These are phyloP conservation scores for Cyberlindnera lachancei DNA, from an alignment of 805 yeast species.

Conservation along the genomic window DNA sequence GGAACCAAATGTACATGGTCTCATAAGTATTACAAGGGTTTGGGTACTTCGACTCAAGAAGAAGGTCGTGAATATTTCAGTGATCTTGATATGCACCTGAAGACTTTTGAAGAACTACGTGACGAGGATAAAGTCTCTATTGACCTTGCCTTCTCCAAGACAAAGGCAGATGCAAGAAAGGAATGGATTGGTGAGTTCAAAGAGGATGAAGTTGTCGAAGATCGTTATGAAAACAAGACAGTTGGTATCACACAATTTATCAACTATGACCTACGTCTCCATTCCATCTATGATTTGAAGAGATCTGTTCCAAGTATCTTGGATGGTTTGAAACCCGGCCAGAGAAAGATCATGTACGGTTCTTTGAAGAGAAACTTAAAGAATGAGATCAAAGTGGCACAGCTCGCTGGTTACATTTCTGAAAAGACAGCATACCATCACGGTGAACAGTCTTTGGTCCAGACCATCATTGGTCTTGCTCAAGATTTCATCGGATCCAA, in stretches of 20 bases:
- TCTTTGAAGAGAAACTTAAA: conserved; percentile 75
- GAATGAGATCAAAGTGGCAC: conserved; percentile 81
- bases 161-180: conserved; percentile 93
- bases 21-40: conserved; percentile 95
- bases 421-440: conserved; percentile 93
- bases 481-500: conserved; percentile 93
- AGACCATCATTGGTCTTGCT: conserved; percentile 89
- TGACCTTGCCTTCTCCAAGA: conserved; percentile 90
- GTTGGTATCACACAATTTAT: conserved; percentile 93
- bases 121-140: conserved; percentile 70
- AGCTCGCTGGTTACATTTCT: conserved; percentile 81
- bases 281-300: conserved; percentile 93
- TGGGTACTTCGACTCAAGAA: conserved; percentile 83
- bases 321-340: conserved; percentile 97
- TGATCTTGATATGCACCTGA: conserved; percentile 77
- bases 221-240: conserved; percentile 19
- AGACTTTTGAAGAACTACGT: conserved; percentile 73
- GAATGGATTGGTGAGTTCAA: conserved; percentile 95
- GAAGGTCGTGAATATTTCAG: conserved; percentile 88
- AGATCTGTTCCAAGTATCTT: conserved; percentile 91
- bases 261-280: conserved; percentile 88
- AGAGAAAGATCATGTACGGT: conserved; percentile 86
- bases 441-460: conserved; percentile 83
- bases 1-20: conserved; percentile 74
- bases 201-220: conserved; percentile 58